Percentiles rank a stretch among this genome's conserved stretches.
phyloP scores from a whole-genome alignment of 257 asterid species.

The Ophiorrhiza pumila region DNA sequence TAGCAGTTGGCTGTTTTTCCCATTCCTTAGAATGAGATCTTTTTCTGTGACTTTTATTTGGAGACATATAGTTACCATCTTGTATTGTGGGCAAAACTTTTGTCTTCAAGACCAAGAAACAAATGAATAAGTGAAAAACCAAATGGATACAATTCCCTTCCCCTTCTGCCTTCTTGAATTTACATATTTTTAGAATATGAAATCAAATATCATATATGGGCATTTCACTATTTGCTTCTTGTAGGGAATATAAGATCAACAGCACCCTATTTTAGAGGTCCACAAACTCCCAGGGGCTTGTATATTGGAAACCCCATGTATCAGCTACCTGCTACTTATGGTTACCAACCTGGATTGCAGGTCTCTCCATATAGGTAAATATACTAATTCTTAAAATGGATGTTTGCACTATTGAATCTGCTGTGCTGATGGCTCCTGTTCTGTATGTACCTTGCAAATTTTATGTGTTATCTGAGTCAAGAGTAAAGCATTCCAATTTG shows the following conservation, averaged over 20 bases:
- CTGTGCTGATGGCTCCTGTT: background rate
- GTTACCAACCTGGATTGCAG: constrained; percentile 28
- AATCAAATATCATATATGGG: background rate
- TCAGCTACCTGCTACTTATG: constrained; percentile 21
- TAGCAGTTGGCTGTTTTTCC: background rate
- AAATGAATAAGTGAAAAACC: background rate
- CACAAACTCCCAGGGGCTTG: constrained; percentile 19
- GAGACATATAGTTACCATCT: background rate
- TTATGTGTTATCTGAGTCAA: constrained; percentile 12
- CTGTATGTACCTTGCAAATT: background rate
- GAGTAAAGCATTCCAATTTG: constrained; percentile 17
- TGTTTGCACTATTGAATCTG: background rate
- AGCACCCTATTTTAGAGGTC: constrained; percentile 15
- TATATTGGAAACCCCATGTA: constrained; percentile 19
- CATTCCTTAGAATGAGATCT: background rate
- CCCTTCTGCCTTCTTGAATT: background rate
- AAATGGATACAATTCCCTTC: background rate
- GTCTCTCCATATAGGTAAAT: constrained; percentile 24
- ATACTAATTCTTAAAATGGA: background rate
- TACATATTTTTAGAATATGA: background rate
- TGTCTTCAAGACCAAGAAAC: background rate
- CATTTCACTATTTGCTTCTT: background rate
- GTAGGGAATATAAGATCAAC: constrained; percentile 21
- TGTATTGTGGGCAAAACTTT: background rate
- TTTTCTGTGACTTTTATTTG: background rate